A percentile compares a stretch with the other conserved stretches of the same genome.
Evolutionary conservation across 495 filamentous ascomycete genomes (phyloP).

Genomic region (Apiosordaria backusii): DNA sequence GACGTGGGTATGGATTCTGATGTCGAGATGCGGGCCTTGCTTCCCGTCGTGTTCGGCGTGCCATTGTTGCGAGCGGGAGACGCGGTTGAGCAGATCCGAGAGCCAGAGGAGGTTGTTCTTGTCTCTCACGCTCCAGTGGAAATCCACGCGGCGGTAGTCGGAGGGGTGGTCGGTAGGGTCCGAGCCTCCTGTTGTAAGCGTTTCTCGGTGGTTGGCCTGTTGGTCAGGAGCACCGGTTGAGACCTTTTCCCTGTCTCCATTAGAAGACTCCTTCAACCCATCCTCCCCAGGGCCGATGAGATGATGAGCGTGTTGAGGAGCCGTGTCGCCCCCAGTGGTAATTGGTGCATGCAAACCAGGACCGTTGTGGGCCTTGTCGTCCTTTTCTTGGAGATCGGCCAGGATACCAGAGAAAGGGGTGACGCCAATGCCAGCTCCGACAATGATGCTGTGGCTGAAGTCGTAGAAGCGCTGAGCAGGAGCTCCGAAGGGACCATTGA

Average conservation of each 20-base stretch:
- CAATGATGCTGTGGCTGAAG: conserved; percentile 34
- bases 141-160: conserved; percentile 36
- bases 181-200: neutral
- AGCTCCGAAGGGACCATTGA: conserved; percentile 30
- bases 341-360: neutral
- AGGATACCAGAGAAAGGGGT: conserved; percentile 41
- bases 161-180: neutral
- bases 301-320: neutral
- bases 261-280: neutral
- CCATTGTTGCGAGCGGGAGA: conserved; percentile 21
- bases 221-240: neutral
- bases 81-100: conserved; percentile 37
- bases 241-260: neutral
- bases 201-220: neutral
- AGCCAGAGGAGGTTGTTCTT: conserved; percentile 41
- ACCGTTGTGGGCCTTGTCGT: conserved; percentile 12
- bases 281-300: neutral
- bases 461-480: conserved; percentile 40
- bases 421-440: conserved; percentile 40
- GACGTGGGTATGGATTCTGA: conserved; percentile 39
- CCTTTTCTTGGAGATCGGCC: conserved; percentile 32
- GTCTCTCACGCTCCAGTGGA: conserved; percentile 43
- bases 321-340: neutral
- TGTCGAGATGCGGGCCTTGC: conserved; percentile 29
- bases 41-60: conserved; percentile 7